These are phyloP conservation scores for Telfairia occidentalis DNA, from an alignment of 331 rosid genomes.

Conservation along the genomic window DNA sequence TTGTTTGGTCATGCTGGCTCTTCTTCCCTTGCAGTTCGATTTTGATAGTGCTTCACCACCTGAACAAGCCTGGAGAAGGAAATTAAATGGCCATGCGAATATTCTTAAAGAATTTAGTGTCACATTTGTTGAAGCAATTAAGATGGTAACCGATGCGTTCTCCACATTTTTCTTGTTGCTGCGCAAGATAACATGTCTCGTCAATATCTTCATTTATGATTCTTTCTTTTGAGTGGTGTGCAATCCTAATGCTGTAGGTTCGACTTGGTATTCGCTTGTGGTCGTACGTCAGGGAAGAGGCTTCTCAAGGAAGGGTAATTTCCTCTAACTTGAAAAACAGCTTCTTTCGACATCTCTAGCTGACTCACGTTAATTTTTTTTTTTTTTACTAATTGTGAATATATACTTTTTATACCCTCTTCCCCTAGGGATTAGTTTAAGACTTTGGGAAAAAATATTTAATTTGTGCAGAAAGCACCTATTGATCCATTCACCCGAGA, in stretches of 20 bases:
- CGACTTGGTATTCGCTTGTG: constrained; percentile 80
- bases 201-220: background rate
- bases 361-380: background rate
- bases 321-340: constrained; percentile 8
- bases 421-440: background rate
- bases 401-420: background rate
- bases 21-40: constrained; percentile 53
- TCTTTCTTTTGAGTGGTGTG: background rate
- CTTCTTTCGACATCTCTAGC: background rate
- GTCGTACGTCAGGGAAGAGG: constrained; percentile 97
- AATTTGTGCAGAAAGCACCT: constrained; percentile 79
- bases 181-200: background rate
- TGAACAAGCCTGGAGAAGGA: constrained; percentile 95
- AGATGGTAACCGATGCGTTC: constrained; percentile 51
- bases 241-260: constrained; percentile 34
- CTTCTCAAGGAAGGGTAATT: constrained; percentile 98
- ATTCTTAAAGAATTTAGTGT: constrained; percentile 85
- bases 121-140: constrained; percentile 85
- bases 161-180: background rate
- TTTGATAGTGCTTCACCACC: constrained; percentile 92
- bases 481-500: constrained; percentile 95
- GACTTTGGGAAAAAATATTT: background rate
- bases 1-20: constrained; percentile 8
- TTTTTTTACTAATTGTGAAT: background rate
- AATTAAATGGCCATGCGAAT: constrained; percentile 83